phyloP scores from a whole-genome alignment of 768 basidiomycete genomes.

The Lactarius psammicola region DNA sequence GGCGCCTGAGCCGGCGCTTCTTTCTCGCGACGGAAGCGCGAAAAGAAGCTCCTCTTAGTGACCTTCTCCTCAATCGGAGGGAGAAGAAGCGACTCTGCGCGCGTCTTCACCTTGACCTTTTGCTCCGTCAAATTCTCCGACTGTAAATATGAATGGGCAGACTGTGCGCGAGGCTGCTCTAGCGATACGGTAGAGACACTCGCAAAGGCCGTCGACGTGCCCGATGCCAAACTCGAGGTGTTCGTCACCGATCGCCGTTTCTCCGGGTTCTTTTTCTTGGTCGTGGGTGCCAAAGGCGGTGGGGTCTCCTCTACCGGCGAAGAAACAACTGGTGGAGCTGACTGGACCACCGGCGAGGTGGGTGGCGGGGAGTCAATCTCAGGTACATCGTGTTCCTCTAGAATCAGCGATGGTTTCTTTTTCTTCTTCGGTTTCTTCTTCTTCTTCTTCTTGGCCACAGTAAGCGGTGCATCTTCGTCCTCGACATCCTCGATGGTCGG shows the following conservation, averaged over 20 bases:
- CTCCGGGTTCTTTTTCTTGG: constrained; percentile 21
- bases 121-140: constrained; percentile 43
- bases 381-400: constrained; percentile 27
- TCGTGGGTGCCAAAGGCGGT: neutral
- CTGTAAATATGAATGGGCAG: constrained; percentile 67
- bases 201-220: constrained; percentile 29
- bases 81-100: constrained; percentile 55
- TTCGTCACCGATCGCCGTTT: constrained; percentile 17
- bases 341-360: constrained; percentile 25
- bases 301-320: neutral
- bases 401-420: constrained; percentile 39
- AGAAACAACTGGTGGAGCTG: constrained; percentile 6
- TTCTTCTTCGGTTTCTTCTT: constrained; percentile 78
- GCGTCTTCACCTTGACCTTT: constrained; percentile 70
- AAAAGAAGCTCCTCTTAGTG: constrained; percentile 50
- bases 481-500: constrained; percentile 71
- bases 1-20: constrained; percentile 31
- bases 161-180: constrained; percentile 57
- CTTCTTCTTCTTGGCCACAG: constrained; percentile 59
- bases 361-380: constrained; percentile 30
- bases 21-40: constrained; percentile 46
- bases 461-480: constrained; percentile 55
- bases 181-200: constrained; percentile 41
- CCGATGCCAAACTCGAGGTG: constrained; percentile 27
- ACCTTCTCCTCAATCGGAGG: constrained; percentile 44